These are phyloP conservation scores for Coniophora puteana DNA, from an alignment of 1,284 basidiomycete genomes.

Conservation along the genomic window DNA sequence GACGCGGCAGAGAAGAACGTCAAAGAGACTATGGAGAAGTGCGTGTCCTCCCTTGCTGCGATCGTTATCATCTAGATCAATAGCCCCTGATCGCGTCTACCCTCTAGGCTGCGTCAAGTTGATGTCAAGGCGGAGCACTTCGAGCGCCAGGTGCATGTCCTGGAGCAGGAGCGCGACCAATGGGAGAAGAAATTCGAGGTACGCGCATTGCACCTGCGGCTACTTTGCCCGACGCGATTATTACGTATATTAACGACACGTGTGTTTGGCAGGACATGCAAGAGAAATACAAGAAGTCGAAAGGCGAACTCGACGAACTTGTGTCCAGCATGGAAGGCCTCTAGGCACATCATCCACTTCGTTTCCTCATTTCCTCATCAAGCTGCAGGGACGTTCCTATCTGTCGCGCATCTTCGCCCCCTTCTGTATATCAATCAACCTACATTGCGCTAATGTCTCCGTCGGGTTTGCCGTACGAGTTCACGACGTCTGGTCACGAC, in stretches of 20 bases:
- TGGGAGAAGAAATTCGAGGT: constrained; percentile 98
- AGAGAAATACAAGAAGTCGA: constrained; percentile 72
- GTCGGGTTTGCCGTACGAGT: not conserved
- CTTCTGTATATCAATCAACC: constrained; percentile 13
- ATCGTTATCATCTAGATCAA: constrained; percentile 14
- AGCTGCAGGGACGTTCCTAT: constrained; percentile 10
- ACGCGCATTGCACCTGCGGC: too few species aligned
- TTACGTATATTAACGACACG: constrained; percentile 3
- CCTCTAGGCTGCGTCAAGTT: constrained; percentile 92
- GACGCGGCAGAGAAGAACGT: constrained; percentile 96
- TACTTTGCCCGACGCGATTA: constrained; percentile 3
- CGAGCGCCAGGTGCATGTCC: constrained; percentile 85
- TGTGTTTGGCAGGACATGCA: constrained; percentile 58
- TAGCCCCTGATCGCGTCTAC: constrained; percentile 15
- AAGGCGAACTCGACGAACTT: constrained; percentile 88
- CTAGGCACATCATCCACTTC: constrained; percentile 34
- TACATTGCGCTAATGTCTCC: not conserved
- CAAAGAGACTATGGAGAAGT: constrained; percentile 98
- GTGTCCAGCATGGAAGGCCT: constrained; percentile 79
- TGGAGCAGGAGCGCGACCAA: constrained; percentile 88
- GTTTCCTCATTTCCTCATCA: not conserved
- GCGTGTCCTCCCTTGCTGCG: constrained; percentile 30
- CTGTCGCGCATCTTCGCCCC: constrained; percentile 16
- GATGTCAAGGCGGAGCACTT: constrained; percentile 99
- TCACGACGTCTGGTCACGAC: not conserved